phyloP scores from a whole-genome alignment of 345 rosid genomes.

The Aquilaria yunnanensis region DNA sequence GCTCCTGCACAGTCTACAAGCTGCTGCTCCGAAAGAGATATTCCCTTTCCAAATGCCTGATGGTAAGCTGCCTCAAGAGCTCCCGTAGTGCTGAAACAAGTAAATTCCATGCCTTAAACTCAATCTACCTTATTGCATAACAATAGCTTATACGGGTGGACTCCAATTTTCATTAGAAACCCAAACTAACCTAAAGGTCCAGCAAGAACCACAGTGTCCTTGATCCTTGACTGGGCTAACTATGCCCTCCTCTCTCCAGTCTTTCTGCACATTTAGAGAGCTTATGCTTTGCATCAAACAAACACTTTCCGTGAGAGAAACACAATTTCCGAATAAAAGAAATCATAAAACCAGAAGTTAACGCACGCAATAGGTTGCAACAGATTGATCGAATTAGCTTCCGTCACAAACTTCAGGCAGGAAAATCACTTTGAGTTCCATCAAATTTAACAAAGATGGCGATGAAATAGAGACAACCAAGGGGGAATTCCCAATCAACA shows the following conservation, averaged over 20 bases:
- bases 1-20: conserved; percentile 97
- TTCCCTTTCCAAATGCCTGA: conserved; percentile 79
- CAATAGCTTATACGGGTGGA: too few species aligned
- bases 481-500: not conserved
- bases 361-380: too few species aligned
- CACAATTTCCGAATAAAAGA: too few species aligned
- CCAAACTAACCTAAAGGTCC: conserved; percentile 86
- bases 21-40: conserved; percentile 92
- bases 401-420: too few species aligned
- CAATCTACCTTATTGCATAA: too few species aligned
- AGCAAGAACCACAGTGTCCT: conserved; percentile 97
- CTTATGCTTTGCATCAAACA: too few species aligned
- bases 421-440: too few species aligned
- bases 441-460: too few species aligned
- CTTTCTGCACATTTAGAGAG: conserved; percentile 43
- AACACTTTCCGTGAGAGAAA: too few species aligned
- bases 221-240: conserved; percentile 91
- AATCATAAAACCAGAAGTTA: too few species aligned
- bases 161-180: not conserved
- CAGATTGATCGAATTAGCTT: too few species aligned
- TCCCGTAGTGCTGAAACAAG: conserved; percentile 73
- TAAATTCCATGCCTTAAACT: not conserved
- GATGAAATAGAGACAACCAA: too few species aligned
- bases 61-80: conserved; percentile 98
- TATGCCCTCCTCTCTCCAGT: conserved; percentile 84